Base-by-base conservation (phyloP, 2,329 filamentous ascomycete genomes). In the Whalleya microplaca region DNA sequence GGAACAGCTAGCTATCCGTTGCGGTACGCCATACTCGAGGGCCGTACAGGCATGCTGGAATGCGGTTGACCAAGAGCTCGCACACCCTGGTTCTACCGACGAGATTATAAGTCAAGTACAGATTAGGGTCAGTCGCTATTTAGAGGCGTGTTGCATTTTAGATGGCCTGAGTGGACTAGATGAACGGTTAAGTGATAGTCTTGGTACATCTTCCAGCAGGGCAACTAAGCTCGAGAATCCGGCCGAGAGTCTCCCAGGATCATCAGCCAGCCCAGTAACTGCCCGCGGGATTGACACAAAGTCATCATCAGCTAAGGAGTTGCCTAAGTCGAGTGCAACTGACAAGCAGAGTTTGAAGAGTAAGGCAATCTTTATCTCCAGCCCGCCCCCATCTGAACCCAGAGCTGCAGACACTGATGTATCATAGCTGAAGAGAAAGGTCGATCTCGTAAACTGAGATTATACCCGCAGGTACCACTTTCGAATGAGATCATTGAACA, bases 21-120 rank as follows among this genome's bases (percentile, higher is more conserved):
- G 90, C 63, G 89, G 90, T 14, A 89, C 85, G 7, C 78, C 89
- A 0, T 94, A 92, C 71, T 88, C 86, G 81, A 88, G 87, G 67
- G 89, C 88, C 0, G 89, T 91, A 1, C 83, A 89, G 67, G 80
- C 84, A 2, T 92, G 89, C 65, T 87, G 89, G 78, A 80, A 80
- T 55, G 86, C 88, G n/a, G 85, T 88, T 2, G 88, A 92, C 48
- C 79, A 84, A 41, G 83, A 86, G 55, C 72, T 85, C 7, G 72
- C 75, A 0, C 81, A 80, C 1, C 71, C 73, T 29, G 70, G 71
- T 0, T 74, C 75, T 3, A 76, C 78, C 2, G 84, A 86, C 50
- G 75, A 80, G 18, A 75, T 86, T 23, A 73, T 82, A 45, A 82
- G 73, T 19, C 78, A 72, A 10, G 77, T 86, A 1, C 83, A 87